phyloP scores from a whole-genome alignment of 805 yeast species.

The Ogataea saltuana region DNA sequence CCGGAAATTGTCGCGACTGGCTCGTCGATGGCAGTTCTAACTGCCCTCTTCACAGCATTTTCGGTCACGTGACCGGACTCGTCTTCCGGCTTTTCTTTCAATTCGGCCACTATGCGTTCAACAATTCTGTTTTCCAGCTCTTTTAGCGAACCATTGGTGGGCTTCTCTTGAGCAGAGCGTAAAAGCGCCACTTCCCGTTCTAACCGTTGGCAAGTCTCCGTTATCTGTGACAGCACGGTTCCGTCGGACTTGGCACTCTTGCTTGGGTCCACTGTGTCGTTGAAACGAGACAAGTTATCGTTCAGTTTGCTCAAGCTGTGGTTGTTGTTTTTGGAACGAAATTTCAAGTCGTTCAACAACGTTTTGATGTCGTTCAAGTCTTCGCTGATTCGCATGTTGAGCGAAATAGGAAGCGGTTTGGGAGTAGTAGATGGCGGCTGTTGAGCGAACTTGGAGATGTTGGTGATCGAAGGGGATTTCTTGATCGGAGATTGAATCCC shows the following conservation, averaged over 20 bases:
- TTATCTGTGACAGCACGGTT: not conserved
- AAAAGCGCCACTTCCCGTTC: too few species aligned
- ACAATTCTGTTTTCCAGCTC: too few species aligned
- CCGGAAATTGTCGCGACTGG: not conserved
- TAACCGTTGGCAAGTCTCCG: not conserved
- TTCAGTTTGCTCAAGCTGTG: constrained; percentile 23
- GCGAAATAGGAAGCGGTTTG: constrained; percentile 25
- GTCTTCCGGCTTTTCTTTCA: too few species aligned
- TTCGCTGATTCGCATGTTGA: constrained; percentile 24
- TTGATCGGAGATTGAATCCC: constrained; percentile 19
- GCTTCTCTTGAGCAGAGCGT: too few species aligned
- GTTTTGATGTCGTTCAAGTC: constrained; percentile 23
- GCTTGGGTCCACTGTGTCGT: constrained; percentile 15
- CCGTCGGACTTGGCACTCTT: too few species aligned
- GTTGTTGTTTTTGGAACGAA: constrained; percentile 23
- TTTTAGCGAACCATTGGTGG: too few species aligned
- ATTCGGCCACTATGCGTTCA: too few species aligned
- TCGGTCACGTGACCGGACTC: too few species aligned
- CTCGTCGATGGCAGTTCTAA: not conserved
- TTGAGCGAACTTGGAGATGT: constrained; percentile 21
- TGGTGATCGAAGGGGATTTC: constrained; percentile 25
- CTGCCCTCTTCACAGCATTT: not conserved
- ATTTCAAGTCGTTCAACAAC: constrained; percentile 22
- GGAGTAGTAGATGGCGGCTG: constrained; percentile 15
- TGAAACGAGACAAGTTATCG: constrained; percentile 23